phyloP scores from a whole-genome alignment of 169 alveolate species.

The Plasmodium relictum region DNA sequence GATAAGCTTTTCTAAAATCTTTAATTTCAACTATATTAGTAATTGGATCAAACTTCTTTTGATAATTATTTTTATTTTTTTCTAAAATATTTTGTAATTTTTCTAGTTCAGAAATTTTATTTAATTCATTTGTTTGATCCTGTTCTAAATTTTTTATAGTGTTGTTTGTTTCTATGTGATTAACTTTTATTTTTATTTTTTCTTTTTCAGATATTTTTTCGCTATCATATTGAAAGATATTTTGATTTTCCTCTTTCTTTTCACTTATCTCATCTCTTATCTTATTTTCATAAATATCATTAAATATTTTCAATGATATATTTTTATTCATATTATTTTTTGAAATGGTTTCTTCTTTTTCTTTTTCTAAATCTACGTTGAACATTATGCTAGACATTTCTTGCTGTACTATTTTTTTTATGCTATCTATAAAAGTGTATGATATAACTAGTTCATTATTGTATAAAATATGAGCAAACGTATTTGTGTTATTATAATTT shows the following conservation, averaged over 20 bases:
- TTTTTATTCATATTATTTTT: neutral
- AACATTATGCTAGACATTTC: slow-evolving; percentile 43
- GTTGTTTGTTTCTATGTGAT: neutral
- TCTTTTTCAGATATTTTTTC: neutral
- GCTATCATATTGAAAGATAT: neutral
- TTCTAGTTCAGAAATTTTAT: neutral
- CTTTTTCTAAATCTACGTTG: slow-evolving; percentile 34
- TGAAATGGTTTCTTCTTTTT: neutral
- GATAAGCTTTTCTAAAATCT: slow-evolving; percentile 25
- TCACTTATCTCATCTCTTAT: neutral
- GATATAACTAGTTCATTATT: slow-evolving; percentile 48
- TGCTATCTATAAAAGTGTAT: slow-evolving; percentile 24
- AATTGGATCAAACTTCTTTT: slow-evolving; percentile 79
- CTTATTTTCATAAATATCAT: slow-evolving; percentile 12
- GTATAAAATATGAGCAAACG: slow-evolving; percentile 34
- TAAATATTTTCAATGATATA: neutral
- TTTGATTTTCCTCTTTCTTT: neutral
- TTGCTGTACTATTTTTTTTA: slow-evolving; percentile 41
- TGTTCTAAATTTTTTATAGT: neutral
- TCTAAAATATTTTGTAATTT: slow-evolving; percentile 8
- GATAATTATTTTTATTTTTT: slow-evolving; percentile 62
- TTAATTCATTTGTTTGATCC: neutral
- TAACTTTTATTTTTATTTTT: neutral
- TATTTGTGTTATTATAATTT: slow-evolving; percentile 18
- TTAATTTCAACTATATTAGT: slow-evolving; percentile 1